Conservation (phyloP, 1,139 yeast species). For the Candida smagusa region DNA sequence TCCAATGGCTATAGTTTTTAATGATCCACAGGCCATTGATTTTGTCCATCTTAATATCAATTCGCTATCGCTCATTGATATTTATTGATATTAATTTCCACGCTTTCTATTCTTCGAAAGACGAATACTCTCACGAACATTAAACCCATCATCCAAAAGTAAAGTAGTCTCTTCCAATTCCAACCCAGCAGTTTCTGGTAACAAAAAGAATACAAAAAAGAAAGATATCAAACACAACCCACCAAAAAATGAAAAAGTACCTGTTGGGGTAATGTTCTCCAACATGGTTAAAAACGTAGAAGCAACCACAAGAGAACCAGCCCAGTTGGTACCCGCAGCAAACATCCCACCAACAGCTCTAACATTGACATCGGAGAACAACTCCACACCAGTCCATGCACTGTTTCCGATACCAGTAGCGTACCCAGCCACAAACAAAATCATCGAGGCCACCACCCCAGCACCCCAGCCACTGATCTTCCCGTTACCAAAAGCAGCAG, state of each 20-base stretch:
- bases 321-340: constrained; percentile 96
- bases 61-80: background rate
- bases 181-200: constrained; percentile 89
- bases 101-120: constrained; percentile 54
- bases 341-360: constrained; percentile 89
- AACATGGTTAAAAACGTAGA: constrained; percentile 93
- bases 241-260: constrained; percentile 89
- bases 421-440: constrained; percentile 80
- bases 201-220: constrained; percentile 72
- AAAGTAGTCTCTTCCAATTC: constrained; percentile 88
- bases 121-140: constrained; percentile 65
- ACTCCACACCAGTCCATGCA: constrained; percentile 97
- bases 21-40: too few relatives aligned
- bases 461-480: constrained; percentile 83
- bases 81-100: background rate
- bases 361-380: constrained; percentile 83
- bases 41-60: too few relatives aligned
- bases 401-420: constrained; percentile 95
- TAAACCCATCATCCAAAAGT: constrained; percentile 78
- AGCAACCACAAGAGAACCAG: constrained; percentile 87
- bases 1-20: too few relatives aligned
- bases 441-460: constrained; percentile 80
- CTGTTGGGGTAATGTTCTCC: constrained; percentile 88
- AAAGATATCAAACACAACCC: constrained; percentile 71
- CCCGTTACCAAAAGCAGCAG: constrained; percentile 14